Percentiles rank a stretch among this genome's conserved stretches.
These are phyloP conservation scores for Tricholomella constricta DNA, from an alignment of 768 basidiomycete species.

Conservation along the genomic window DNA sequence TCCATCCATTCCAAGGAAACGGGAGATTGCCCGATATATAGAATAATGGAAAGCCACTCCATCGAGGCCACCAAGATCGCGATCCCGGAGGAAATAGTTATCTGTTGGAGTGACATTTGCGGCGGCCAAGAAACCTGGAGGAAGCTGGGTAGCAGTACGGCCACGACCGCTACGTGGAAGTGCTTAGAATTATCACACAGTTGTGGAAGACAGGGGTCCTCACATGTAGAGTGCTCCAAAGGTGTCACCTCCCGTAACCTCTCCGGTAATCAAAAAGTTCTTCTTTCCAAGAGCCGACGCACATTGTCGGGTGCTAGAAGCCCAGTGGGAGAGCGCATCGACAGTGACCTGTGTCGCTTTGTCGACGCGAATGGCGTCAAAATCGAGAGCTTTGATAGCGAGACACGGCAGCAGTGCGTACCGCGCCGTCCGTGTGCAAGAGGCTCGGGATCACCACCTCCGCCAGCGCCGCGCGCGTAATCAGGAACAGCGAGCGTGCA, in stretches of 20 bases:
- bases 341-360: conserved; percentile 93
- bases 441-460: conserved; percentile 64
- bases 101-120: conserved; percentile 63
- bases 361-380: conserved; percentile 95
- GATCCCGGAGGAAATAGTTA: conserved; percentile 77
- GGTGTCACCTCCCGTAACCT: conserved; percentile 92
- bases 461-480: conserved; percentile 41
- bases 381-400: conserved; percentile 83
- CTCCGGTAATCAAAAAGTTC: conserved; percentile 91
- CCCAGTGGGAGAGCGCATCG: conserved; percentile 77
- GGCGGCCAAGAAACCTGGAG: conserved; percentile 67
- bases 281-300: conserved; percentile 71
- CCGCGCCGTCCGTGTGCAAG: conserved; percentile 63
- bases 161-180: conserved; percentile 73
- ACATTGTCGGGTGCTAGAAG: conserved; percentile 71
- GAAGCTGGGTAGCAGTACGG: conserved; percentile 72
- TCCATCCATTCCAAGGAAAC: conserved; percentile 95
- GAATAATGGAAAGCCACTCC: conserved; percentile 92
- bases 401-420: conserved; percentile 86
- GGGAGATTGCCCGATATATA: conserved; percentile 80
- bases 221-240: conserved; percentile 88
- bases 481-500: conserved; percentile 36
- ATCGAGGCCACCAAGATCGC: conserved; percentile 65
- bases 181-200: not conserved
- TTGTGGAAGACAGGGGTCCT: conserved; percentile 26